Percentiles rank a stretch among this genome's conserved stretches.
Evolutionary conservation across 192 early-diverging fungal species (phyloP).

Genomic region (Geranomyces michiganensis): DNA sequence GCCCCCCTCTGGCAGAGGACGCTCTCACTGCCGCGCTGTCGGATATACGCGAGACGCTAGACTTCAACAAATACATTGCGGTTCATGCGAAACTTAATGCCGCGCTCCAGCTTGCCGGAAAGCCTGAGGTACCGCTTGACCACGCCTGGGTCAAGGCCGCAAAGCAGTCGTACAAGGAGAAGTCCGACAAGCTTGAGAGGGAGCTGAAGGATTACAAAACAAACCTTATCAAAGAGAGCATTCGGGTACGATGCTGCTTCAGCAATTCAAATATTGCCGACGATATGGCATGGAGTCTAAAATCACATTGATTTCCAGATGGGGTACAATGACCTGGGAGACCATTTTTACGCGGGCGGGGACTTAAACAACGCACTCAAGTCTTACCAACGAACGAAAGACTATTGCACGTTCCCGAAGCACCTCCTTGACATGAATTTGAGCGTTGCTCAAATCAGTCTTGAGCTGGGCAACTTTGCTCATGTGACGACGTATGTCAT

Average conservation of each 20-base stretch:
- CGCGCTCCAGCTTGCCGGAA: constrained; percentile 39
- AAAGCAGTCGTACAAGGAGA: constrained; percentile 45
- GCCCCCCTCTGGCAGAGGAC: constrained; percentile 68
- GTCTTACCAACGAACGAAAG: constrained; percentile 69
- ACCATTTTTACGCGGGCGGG: constrained; percentile 73
- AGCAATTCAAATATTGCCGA: no score
- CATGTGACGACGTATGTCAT: constrained; percentile 72
- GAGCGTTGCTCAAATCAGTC: constrained; percentile 73
- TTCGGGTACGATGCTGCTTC: constrained; percentile 62
- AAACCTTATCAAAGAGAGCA: constrained; percentile 82
- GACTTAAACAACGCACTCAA: constrained; percentile 69
- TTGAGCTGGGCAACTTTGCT: constrained; percentile 70
- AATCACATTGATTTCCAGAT: constrained; percentile 54
- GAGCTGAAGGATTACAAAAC: constrained; percentile 80
- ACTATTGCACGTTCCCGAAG: constrained; percentile 75
- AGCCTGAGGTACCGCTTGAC: constrained; percentile 48
- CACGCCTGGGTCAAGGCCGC: constrained; percentile 53
- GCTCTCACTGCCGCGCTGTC: constrained; percentile 65
- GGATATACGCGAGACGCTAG: constrained; percentile 57
- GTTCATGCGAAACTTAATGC: constrained; percentile 61
- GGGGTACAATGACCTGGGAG: constrained; percentile 79
- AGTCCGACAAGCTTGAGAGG: constrained; percentile 66
- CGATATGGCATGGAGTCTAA: no score
- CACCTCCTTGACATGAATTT: constrained; percentile 82
- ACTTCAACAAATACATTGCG: constrained; percentile 54